Evolutionary conservation across 192 early-diverging fungal species (phyloP), one percentile per base, ranked within the genome.

Genomic region (Coemansia reversa): DNA sequence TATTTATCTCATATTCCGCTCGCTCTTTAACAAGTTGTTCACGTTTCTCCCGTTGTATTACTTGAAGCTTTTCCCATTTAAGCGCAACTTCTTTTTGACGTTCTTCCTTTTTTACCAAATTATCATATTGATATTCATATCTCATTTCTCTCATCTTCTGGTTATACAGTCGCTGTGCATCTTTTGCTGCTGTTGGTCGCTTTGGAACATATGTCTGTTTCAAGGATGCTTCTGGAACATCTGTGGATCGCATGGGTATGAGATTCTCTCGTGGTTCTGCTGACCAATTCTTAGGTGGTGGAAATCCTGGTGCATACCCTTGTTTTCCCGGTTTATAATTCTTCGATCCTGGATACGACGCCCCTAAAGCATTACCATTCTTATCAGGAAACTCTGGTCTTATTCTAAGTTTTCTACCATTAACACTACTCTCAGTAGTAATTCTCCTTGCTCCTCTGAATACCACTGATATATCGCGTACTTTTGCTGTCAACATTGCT

Each of bases 231-330:
- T 51, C 53, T 1, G 67, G 73, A 16, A 72, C 54, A 45, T 70
- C 72, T 24, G 28, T 67, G 3, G 60, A 49, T 29, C 39, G 58
- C 20, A 54, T 32, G 24, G 58, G 58, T 7, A 45, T 58, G 6
- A 58, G 30, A 29, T 29, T 55, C 25, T 64, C 39, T 2, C 51
- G 51, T 0, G 51, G 72, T 49, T 47, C 45, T 16, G 18, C 58
- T 4, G 28, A 18, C 72, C 73, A 75, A 11, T 58, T 67, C 33
- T 65, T 72, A 1, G 81, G 81, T 14, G 81, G 81, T 12, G 69
- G 75, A 24, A 83, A 83, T 1, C 81, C 81, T 12, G 81, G 81
- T 39, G 76, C 76, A 45, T 75, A 83, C 12, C 81, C 81, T 24
- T 75, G 73, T 61, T 75, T 75, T 2, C 81, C 81, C 0, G 81